These are phyloP conservation scores for Eucalyptus virginea DNA, from an alignment of 345 rosid genomes.

Conservation along the genomic window DNA sequence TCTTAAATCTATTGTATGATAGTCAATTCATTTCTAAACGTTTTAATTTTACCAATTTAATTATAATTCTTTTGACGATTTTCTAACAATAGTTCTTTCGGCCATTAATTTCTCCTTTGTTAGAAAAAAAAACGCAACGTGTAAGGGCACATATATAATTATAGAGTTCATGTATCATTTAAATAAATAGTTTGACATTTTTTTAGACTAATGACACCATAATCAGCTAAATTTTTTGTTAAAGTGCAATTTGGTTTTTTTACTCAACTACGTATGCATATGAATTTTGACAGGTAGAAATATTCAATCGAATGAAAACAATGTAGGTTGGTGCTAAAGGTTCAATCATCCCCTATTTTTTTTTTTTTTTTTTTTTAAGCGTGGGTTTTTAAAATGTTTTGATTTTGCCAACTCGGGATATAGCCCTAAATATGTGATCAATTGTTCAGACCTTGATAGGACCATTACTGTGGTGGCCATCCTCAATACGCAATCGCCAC, in stretches of 20 bases:
- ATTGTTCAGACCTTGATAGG: neutral
- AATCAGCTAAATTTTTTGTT: neutral
- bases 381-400: neutral
- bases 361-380: neutral
- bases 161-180: neutral
- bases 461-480: neutral
- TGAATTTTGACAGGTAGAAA: neutral
- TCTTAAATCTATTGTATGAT: rapidly evolving
- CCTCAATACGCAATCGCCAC: neutral
- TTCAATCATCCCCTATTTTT: neutral
- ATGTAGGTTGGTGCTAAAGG: neutral
- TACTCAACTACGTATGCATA: neutral
- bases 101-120: neutral
- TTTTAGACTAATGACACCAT: neutral
- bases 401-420: neutral
- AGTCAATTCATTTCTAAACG: rapidly evolving
- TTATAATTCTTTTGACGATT: neutral
- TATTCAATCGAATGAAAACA: neutral
- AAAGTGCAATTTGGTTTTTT: neutral
- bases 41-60: neutral
- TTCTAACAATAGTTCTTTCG: rapidly evolving
- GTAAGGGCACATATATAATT: neutral
- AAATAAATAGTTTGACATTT: neutral
- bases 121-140: neutral
- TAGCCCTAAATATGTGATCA: neutral